Base-by-base conservation (phyloP, 2,329 filamentous ascomycete species). In the Colletotrichum camelliae region DNA sequence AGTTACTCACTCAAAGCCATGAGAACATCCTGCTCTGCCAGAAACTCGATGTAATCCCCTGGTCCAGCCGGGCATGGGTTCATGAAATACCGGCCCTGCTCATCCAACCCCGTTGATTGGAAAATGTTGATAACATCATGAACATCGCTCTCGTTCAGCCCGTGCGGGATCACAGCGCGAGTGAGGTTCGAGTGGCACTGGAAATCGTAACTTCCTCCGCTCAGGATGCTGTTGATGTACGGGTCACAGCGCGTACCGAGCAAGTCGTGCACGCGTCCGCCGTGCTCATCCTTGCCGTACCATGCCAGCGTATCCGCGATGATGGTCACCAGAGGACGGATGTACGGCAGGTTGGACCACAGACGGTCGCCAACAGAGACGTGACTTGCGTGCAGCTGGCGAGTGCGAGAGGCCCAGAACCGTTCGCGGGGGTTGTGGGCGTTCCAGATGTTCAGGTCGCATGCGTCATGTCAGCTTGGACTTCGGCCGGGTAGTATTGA, bases 41-140 rank as follows among this genome's bases (percentile, higher is more conserved):
- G 91, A 81, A 97, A 96, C 83, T 95, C 94, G 72, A 96, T 91
- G 72, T 89, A 92, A 74, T 93, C 91, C 0, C 88, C 90, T 8
- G 83, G 79, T 70, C 85, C 82, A 0, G 91, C 91, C 0, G 91
- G 91, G 73, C 88, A 90, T 0, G 91, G 89, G 73, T 88, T 91
- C 89, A 97, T 97, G 76, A 95, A 96, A 79, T 96, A 96, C 68
- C 92, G 89, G 0, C 94, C 94, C 75, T 93, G 81, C 69, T 90
- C 87, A 80, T 97, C 93, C 62, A 97, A 82, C 0, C 95, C 94
- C 0, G 95, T 97, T 8, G 96, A 94, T 83, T 97, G 95, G 81
- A 97, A 97, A 4, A 97, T 88, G 80, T 97, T 97, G 70, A 97
- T 88, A 1, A 97, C 95, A 82, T 97, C 95, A 80, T 97, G 95